Conservation (phyloP, 768 basidiomycete species). For the Gloeostereum incarnatum region DNA sequence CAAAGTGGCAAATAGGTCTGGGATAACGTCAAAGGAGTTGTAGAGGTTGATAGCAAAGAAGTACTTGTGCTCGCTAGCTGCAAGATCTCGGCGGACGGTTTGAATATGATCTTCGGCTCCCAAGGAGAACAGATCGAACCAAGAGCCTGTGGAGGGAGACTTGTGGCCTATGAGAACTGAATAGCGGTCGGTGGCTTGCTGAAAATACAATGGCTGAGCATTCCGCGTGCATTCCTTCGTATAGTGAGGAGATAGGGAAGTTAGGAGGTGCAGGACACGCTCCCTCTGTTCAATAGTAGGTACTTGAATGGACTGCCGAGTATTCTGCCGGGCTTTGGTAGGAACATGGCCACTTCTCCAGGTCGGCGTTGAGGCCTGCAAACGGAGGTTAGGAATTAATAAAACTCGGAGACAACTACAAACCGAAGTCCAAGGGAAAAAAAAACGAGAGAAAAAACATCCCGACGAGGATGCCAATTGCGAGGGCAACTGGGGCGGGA, state of each 20-base stretch:
- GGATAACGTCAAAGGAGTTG: constrained; percentile 98
- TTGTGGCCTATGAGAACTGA: constrained; percentile 73
- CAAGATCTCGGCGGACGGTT: constrained; percentile 24
- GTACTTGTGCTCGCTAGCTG: constrained; percentile 82
- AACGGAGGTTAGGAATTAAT: constrained; percentile 2
- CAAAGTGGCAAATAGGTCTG: constrained; percentile 93
- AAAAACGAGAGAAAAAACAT: constrained; percentile 42
- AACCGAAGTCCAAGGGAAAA: constrained; percentile 39
- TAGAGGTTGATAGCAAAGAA: constrained; percentile 99
- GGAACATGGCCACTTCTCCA: constrained; percentile 51
- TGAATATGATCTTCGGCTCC: constrained; percentile 28
- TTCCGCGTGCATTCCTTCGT: constrained; percentile 86
- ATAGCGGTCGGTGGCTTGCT: constrained; percentile 85
- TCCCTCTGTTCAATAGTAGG: constrained; percentile 80
- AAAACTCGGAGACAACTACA: constrained; percentile 5
- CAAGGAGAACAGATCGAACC: constrained; percentile 49
- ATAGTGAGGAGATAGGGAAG: constrained; percentile 83
- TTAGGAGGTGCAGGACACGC: constrained; percentile 80
- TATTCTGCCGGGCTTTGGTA: constrained; percentile 38
- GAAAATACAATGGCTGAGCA: constrained; percentile 75
- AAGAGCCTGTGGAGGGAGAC: constrained; percentile 45
- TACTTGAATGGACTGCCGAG: constrained; percentile 55
- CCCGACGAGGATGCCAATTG: constrained; percentile 55
- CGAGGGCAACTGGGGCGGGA: constrained; percentile 45
- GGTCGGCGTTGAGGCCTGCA: constrained; percentile 25